A percentile compares a stretch with the other conserved stretches of the same genome.
These are phyloP conservation scores for Paracoccidioides lutzii DNA, from an alignment of 2,329 filamentous ascomycete genomes.

Conservation along the genomic window DNA sequence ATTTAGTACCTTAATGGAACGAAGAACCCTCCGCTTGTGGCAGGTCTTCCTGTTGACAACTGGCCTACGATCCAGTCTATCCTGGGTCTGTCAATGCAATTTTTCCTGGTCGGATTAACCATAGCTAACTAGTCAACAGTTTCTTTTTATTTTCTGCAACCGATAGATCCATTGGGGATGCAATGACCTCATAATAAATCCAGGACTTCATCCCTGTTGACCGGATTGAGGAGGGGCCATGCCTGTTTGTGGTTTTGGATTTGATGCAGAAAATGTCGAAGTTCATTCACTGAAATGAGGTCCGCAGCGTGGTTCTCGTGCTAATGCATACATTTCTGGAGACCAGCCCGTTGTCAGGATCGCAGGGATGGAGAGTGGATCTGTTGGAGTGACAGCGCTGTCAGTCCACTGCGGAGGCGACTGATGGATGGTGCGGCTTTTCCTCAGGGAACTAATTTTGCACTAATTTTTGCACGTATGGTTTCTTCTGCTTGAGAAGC, in stretches of 20 bases:
- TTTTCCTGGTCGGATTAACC: no score
- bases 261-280: constrained; percentile 71
- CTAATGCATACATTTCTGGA: constrained; percentile 78
- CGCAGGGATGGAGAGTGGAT: constrained; percentile 63
- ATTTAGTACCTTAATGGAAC: no score
- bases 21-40: no score
- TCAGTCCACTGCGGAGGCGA: constrained; percentile 58
- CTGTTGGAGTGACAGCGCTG: constrained; percentile 53
- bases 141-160: constrained; percentile 56
- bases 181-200: constrained; percentile 87
- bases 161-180: constrained; percentile 73
- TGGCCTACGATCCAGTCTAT: no score
- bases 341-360: constrained; percentile 77
- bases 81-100: no score
- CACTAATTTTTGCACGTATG: constrained; percentile 72
- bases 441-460: constrained; percentile 74
- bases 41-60: no score
- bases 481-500: constrained; percentile 79
- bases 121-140: no score
- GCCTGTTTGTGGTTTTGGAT: constrained; percentile 71
- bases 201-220: constrained; percentile 73
- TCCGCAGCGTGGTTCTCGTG: constrained; percentile 71
- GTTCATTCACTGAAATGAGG: constrained; percentile 73
- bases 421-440: constrained; percentile 62
- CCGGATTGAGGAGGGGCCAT: constrained; percentile 75